Percentiles rank a stretch among this genome's conserved stretches.
Evolutionary conservation across 805 yeast species (phyloP).

Genomic region (Sugiyamaella smithiae): DNA sequence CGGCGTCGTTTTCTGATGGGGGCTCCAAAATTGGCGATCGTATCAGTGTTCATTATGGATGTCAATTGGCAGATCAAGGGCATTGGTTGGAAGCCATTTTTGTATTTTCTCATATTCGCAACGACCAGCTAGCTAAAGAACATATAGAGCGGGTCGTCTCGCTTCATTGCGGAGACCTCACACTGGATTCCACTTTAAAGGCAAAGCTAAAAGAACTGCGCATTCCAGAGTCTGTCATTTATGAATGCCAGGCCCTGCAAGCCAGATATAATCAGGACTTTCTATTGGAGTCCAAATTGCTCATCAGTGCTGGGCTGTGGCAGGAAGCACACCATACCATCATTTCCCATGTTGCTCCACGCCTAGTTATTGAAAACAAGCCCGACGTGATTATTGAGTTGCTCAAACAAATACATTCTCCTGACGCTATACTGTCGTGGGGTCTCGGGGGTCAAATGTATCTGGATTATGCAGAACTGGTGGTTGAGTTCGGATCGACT

Average conservation of each 20-base stretch:
- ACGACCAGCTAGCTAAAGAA: conserved; percentile 45
- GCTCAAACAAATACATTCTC: conserved; percentile 24
- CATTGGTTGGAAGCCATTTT: conserved; percentile 60
- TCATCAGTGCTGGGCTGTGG: conserved; percentile 58
- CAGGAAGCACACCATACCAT: conserved; percentile 63
- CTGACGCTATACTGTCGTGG: conserved; percentile 30
- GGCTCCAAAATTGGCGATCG: conserved; percentile 35
- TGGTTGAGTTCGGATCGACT: neutral
- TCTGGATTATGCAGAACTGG: conserved; percentile 27
- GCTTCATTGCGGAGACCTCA: conserved; percentile 24
- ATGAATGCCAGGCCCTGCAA: conserved; percentile 59
- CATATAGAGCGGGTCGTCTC: conserved; percentile 37
- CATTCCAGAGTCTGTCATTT: conserved; percentile 48
- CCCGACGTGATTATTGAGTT: conserved; percentile 24
- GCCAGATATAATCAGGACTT: conserved; percentile 50
- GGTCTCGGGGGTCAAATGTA: conserved; percentile 38
- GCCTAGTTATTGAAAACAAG: conserved; percentile 53
- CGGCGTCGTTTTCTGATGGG: conserved; percentile 17
- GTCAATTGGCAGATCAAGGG: conserved; percentile 47
- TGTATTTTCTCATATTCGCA: conserved; percentile 54
- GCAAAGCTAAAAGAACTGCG: conserved; percentile 39
- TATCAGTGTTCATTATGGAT: conserved; percentile 45
- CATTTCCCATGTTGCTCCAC: conserved; percentile 65
- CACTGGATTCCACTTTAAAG: neutral
- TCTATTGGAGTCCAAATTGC: conserved; percentile 57